Conservation (phyloP, 2,329 filamentous ascomycete genomes). For the Venturia asperata region DNA sequence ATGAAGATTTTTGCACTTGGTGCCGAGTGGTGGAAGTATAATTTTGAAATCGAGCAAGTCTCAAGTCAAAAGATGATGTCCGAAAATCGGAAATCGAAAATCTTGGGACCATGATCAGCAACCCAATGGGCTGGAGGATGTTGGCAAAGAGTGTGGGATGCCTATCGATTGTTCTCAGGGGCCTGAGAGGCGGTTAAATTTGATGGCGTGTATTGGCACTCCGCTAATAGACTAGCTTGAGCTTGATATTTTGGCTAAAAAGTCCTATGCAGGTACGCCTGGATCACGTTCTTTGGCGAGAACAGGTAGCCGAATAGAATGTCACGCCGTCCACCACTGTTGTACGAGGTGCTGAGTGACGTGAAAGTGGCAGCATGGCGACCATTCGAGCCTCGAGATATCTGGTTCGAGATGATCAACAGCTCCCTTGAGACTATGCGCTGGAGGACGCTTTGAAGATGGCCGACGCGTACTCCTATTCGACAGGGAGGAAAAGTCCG, state of each 20-base stretch:
- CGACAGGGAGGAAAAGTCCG: background rate
- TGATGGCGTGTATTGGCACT: background rate
- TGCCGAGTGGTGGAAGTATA: background rate
- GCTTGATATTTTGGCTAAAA: background rate
- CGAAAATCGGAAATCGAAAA: background rate
- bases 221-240: background rate
- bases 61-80: background rate
- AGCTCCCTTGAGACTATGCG: background rate
- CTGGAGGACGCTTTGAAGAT: background rate
- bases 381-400: background rate
- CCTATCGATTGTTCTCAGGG: background rate
- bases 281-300: background rate
- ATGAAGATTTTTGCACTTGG: background rate
- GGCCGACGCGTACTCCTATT: background rate
- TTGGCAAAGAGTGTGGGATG: background rate
- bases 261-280: background rate
- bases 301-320: background rate
- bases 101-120: background rate
- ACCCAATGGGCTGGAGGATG: background rate
- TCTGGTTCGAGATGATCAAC: background rate
- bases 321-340: background rate
- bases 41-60: background rate
- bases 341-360: background rate
- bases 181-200: background rate
- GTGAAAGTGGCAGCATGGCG: slow-evolving; percentile 1